Base-by-base conservation (phyloP, 176 grass and related monocot species). In the Saccharum officinarum region DNA sequence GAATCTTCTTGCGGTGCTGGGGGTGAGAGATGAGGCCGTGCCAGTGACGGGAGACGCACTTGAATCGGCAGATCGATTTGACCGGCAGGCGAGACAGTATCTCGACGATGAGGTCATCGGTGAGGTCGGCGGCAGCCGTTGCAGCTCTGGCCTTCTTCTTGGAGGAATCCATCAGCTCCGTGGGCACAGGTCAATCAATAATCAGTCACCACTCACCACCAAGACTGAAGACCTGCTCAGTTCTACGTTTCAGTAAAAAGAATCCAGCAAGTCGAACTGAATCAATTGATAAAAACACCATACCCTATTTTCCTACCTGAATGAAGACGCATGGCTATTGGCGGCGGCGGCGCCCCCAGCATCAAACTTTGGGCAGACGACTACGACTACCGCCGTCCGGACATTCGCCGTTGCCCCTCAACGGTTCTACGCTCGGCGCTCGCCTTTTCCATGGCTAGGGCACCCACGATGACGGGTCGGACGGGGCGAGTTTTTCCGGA, bases 1-100 rank as follows among this genome's bases (percentile, higher is more conserved):
- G 76, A 5, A 73, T 49, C 33, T 61, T 73, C 34, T 72, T 57
- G 49, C 67, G 31, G 80, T 61, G 16, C 44, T 55, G n/a, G 1
- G 80, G 47, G 34, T 72, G 1, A 36, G 67, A 60, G 13, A 69
- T 39, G 8, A 82, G 67, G 64, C 46, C 80, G 34, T 72, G 36
- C 67, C 80, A 82, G 22, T 69, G 69, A 38, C 54, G 37, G 13
- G 67, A 82, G 37, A 82, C 50, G 33, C 80, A 82, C 36, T 72
- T 71, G 67, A 82, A 71, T 6, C 67, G 47, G 49, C n/a, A 59
- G 28, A 82, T 10, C 22, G 47, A 71, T 69, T 61, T 82, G 34
- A 8, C 10, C 10, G 80, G 80, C 12, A 73, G 67, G 8, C 73
- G 49, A 6, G 47, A 69, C 10, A 82, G 47, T n/a, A 82, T 60